Base-by-base conservation (phyloP, 2,329 filamentous ascomycete genomes). In the Claviceps sp. region DNA sequence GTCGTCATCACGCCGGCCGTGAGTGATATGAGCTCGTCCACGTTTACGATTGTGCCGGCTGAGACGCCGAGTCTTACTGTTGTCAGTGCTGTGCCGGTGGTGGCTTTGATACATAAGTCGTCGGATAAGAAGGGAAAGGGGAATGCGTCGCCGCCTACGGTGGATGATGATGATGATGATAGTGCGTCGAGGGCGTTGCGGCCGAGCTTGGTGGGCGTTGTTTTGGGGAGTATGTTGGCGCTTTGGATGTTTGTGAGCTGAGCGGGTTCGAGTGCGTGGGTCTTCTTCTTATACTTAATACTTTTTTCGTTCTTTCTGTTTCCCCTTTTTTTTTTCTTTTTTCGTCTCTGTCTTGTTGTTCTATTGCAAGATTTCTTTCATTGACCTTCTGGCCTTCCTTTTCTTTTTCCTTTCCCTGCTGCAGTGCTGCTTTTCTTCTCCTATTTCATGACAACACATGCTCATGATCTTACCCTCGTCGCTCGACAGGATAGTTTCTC, bases 101-200 rank as follows among this genome's bases (percentile, higher is more conserved):
- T 59, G 22, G 49, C 54, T 1, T 48, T 62, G 6, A 43, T 61
- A 4, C 54, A 55, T 40, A 45, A 58, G 37, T 47, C 52, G n/a
- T 44, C 48, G 1, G 59, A 61, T 44, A 47, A 2, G 50, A 43
- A 43, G 24, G 30, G 5, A 7, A 42, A 30, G 8, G 37, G 34
- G 11, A 16, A 48, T 26, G 37, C 44, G 37, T 13, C 37, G 4
- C 8, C 20, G 7, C 26, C 22, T 9, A 16, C 16, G 4, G 38
- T 26, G 38, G 42, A 20, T 24, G 45, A 52, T 18, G 34, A 47
- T 18, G 34, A 47, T 14, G 34, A 43, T 18, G 50, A 52, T 11
- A 52, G 45, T 34, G 22, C 50, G 8, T 42, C 50, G 20, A 14
- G 16, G 9, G 16, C n/a, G 5, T 37, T 52, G 38, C 42, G 38